Evolutionary conservation across 768 basidiomycete genomes (phyloP), one percentile per base, ranked within the genome.

Genomic region (Cyclocybe cylindracea): DNA sequence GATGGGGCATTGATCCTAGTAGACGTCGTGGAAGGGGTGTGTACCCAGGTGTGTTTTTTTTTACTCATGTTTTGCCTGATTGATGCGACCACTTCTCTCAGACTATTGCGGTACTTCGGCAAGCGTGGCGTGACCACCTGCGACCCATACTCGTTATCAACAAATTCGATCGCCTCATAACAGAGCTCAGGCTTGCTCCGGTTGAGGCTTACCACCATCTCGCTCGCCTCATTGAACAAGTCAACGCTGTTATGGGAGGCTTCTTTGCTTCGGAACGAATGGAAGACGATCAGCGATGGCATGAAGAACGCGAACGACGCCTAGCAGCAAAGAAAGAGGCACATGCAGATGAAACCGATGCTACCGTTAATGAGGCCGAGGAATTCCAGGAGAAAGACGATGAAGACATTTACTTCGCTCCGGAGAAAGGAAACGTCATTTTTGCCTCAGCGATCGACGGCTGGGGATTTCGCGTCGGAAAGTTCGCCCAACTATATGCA

Each of bases 21-120:
- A 1, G 97, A 99, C 66, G 94, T 91, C 2, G 93, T 98, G 1
- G 97, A 98, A 72, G 97, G 97, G 10, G 97, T 99, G 16, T 98
- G 94, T 68, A 98, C 96, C 1, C 97, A 98, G 77, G 95, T 89
- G 60, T 61, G 83, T 57, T 14, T 8, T 36, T 16, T 48, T 34
- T 36, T 37, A 46, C 61, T 11, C 37, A 36, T 11, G 13, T 14
- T 45, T 13, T 56, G n/a, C 47, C 39, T 43, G 33, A 41, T 44
- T 10, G 44, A 39, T 5, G 4, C 4, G 11, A 8, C 7, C 39
- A 36, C 35, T 18, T 43, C 13, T 14, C 14, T 7, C 16, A 98
- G 94, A 98, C 97, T 0, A 91, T 98, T 56, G 84, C 96, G 7
- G 97, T 99, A 11, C 80, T 99, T 2, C 81, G 93, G 38, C 95